Base-by-base conservation (phyloP, 2,329 filamentous ascomycete species). In the Furcasterigmium furcatum region DNA sequence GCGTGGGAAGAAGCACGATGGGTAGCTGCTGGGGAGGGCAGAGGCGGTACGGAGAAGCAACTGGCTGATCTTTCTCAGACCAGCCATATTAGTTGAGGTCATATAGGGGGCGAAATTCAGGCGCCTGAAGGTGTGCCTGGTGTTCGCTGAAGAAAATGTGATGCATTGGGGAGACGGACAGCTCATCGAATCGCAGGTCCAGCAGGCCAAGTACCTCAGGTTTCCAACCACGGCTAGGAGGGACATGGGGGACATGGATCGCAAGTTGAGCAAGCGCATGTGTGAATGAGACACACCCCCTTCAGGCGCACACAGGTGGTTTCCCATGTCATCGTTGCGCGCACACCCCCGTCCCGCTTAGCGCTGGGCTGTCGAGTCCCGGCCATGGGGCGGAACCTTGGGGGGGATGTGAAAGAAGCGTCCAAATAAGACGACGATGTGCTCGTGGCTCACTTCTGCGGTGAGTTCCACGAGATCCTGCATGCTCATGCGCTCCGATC, bases 241-340 rank as follows among this genome's bases (percentile, higher is more conserved):
- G 29, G 22, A 36, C 30, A 32, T 32, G 30, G 30, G 30, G 21
- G 38, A 41, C 39, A 41, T 41, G 39, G 39, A 41, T 41, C 25
- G 19, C 39, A 29, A 32, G 39, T 18, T 16, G 39, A 41, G 39
- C 39, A 30, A 46, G 43, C 46, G 38, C 42, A 51, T 52, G 48
- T 52, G 45, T 46, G 43, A 43, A 51, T 46, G 38, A 43, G 36
- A 50, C 45, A 44, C 45, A 22, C 47, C 47, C 47, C 35, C 41
- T 41, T 30, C 39, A 35, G 41, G 29, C 29, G 29, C 41, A 29
- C 41, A 43, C 41, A 43, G 41, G 41, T n/a, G 19, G 21, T 43
- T 35, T 43, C 30, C 40, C 30, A 14, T 18, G 29, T 19, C 20
- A 36, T 18, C 9, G 34, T 18, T 36, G 34, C 34, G 34, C 10